phyloP scores from a whole-genome alignment of 164 flowering plant species.

The Stephania yunnanensis region DNA sequence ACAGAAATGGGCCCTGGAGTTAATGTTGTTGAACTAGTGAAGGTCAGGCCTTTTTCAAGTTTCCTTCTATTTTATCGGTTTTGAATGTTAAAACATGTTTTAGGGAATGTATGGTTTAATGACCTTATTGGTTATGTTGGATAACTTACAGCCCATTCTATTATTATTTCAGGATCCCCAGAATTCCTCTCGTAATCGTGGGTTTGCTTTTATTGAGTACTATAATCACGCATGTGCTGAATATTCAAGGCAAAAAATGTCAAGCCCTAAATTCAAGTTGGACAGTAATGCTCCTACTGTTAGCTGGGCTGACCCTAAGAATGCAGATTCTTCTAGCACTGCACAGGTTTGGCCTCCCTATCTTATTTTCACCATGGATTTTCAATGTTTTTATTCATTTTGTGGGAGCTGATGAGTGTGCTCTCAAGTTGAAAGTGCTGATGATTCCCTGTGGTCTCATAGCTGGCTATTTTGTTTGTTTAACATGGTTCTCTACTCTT shows the following conservation, averaged over 20 bases:
- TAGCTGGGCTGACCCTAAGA: no score
- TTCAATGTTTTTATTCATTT: not conserved
- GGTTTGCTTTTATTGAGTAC: constrained; percentile 91
- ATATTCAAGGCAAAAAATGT: no score
- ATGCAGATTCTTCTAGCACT: constrained; percentile 57
- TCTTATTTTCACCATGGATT: not conserved
- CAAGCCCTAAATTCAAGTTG: no score
- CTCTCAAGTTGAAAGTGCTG: not conserved
- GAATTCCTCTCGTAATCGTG: constrained; percentile 73
- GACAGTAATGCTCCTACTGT: no score
- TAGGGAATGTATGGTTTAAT: not conserved
- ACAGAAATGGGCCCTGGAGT: constrained; percentile 78
- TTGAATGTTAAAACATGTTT: not conserved
- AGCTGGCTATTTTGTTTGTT: not conserved
- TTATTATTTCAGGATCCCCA: constrained; percentile 56
- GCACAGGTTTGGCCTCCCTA: constrained; percentile 55
- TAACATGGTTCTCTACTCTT: not conserved
- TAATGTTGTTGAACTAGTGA: constrained; percentile 50
- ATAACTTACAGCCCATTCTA: not conserved
- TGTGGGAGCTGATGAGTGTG: not conserved
- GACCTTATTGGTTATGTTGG: not conserved
- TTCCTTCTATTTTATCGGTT: not conserved
- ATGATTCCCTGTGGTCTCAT: not conserved
- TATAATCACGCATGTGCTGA: no score
- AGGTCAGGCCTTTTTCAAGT: constrained; percentile 35